phyloP scores from a whole-genome alignment of 2,329 filamentous ascomycete genomes.

The Pezizomycotina sp. region DNA sequence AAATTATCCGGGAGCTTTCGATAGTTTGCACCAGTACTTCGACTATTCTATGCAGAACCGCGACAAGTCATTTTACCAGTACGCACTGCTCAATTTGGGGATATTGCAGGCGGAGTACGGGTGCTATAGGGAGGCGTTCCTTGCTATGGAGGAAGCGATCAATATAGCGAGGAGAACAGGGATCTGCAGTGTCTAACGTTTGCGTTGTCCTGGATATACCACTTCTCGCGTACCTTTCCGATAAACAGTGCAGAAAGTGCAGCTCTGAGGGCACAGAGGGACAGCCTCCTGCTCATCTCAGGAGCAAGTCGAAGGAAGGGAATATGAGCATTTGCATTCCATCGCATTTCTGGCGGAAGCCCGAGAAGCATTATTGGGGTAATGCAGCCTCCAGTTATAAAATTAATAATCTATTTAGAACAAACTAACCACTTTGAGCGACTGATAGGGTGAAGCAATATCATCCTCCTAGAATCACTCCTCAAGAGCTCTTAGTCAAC shows the following conservation, averaged over 20 bases:
- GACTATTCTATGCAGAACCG: slow-evolving; percentile 84
- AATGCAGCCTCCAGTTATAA: slow-evolving; percentile 40
- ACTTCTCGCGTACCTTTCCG: slow-evolving; percentile 77
- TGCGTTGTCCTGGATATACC: slow-evolving; percentile 86
- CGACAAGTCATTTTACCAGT: slow-evolving; percentile 79
- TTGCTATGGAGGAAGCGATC: slow-evolving; percentile 87
- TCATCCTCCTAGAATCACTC: too few relatives aligned
- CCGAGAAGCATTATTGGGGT: slow-evolving; percentile 49
- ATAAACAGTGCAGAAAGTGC: slow-evolving; percentile 50
- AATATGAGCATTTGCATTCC: slow-evolving; percentile 70
- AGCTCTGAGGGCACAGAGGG: slow-evolving; percentile 66
- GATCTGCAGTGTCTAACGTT: slow-evolving; percentile 90
- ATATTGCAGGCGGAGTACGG: slow-evolving; percentile 92
- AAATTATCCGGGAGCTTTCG: slow-evolving; percentile 77
- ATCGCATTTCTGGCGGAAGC: slow-evolving; percentile 74
- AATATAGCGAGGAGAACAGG: slow-evolving; percentile 87
- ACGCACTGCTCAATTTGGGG: slow-evolving; percentile 81
- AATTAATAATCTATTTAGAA: neutral
- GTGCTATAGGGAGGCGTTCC: slow-evolving; percentile 74
- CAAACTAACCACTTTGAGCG: slow-evolving; percentile 4
- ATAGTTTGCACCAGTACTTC: slow-evolving; percentile 84
- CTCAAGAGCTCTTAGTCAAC: slow-evolving; percentile 71
- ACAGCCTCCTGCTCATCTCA: slow-evolving; percentile 68
- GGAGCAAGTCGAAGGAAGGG: slow-evolving; percentile 67
- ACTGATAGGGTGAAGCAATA: slow-evolving; percentile 38